Conservation (phyloP, 345 rosid species). For the Melastoma malabathricum region DNA sequence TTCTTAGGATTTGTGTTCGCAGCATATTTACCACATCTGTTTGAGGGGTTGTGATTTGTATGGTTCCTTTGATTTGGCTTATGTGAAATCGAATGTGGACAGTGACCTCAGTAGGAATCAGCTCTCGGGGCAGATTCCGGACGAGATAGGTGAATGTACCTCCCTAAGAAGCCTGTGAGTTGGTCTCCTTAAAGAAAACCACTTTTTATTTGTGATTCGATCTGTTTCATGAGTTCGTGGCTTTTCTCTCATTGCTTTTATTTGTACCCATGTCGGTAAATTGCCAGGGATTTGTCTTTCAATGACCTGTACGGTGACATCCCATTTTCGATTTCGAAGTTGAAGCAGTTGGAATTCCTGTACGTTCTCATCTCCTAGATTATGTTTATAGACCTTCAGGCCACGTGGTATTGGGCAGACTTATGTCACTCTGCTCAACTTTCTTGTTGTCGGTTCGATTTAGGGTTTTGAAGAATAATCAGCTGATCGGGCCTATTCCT, state of each 20-base stretch:
- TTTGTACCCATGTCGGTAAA: neutral
- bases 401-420: neutral
- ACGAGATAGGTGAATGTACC: conserved; percentile 91
- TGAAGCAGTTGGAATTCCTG: conserved; percentile 72
- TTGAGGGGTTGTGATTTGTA: too few species aligned
- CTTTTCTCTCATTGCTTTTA: neutral
- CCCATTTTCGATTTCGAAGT: conserved; percentile 79
- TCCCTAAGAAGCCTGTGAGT: conserved; percentile 68
- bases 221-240: neutral
- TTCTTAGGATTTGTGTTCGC: too few species aligned
- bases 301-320: conserved; percentile 84
- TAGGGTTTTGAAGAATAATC: conserved; percentile 77
- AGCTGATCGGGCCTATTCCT: conserved; percentile 81
- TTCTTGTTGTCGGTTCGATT: conserved; percentile 2
- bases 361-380: conserved; percentile 23
- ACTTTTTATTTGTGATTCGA: neutral
- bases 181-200: neutral
- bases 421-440: neutral
- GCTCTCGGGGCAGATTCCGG: conserved; percentile 89
- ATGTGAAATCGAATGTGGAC: neutral
- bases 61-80: too few species aligned
- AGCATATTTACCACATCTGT: too few species aligned
- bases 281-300: conserved; percentile 66
- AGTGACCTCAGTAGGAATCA: conserved; percentile 74
- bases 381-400: neutral